Evolutionary conservation across 768 basidiomycete genomes (phyloP).

Genomic region (Mycena crocata): DNA sequence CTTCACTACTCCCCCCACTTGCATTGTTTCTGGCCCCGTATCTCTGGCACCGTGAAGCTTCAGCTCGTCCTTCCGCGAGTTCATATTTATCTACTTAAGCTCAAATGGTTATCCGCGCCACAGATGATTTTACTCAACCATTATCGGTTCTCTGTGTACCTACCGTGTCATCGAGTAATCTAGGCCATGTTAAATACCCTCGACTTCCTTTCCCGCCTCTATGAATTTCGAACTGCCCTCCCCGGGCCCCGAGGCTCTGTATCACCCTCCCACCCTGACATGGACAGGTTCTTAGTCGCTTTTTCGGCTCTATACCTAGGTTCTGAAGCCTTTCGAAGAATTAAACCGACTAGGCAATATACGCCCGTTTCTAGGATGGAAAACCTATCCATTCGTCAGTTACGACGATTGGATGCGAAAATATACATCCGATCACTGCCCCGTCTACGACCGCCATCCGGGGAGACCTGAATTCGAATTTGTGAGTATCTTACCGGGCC

Average conservation of each 20-base stretch:
- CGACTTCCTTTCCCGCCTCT: not conserved
- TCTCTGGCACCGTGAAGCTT: no score
- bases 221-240: slow-evolving; percentile 24
- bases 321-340: slow-evolving; percentile 5
- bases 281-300: slow-evolving; percentile 23
- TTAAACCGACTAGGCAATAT: slow-evolving; percentile 25
- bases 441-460: slow-evolving; percentile 28
- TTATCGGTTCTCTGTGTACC: not conserved
- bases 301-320: not conserved
- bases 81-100: no score
- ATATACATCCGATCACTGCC: slow-evolving; percentile 20
- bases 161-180: slow-evolving; percentile 1
- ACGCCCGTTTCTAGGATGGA: slow-evolving; percentile 28
- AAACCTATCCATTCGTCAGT: slow-evolving; percentile 13
- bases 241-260: slow-evolving; percentile 20
- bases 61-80: no score
- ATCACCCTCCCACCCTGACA: slow-evolving; percentile 21
- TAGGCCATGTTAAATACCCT: not conserved
- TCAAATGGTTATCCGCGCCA: no score
- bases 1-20: no score
- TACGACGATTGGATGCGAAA: slow-evolving; percentile 24
- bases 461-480: slow-evolving; percentile 23
- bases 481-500: slow-evolving; percentile 4
- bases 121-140: slow-evolving; percentile 18
- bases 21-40: no score